A percentile compares a stretch with the other conserved stretches of the same genome.
These are phyloP conservation scores for Colletotrichum sidae DNA, from an alignment of 2,329 filamentous ascomycete species.

Conservation along the genomic window DNA sequence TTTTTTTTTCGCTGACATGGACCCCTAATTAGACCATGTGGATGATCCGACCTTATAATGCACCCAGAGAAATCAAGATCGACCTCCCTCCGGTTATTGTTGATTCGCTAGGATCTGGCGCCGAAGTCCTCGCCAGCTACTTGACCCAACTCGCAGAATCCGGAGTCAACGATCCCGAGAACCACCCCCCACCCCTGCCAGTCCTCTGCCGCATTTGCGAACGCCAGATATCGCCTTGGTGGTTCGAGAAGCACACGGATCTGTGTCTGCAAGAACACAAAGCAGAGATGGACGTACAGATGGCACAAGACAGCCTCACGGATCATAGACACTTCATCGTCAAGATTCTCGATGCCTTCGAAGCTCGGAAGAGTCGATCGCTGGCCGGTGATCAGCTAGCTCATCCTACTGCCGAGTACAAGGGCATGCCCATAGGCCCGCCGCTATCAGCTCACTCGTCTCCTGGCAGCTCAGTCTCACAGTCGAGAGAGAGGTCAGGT, in stretches of 20 bases:
- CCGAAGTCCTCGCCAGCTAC: constrained; percentile 93
- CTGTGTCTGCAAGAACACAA: constrained; percentile 95
- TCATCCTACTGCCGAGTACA: constrained; percentile 80
- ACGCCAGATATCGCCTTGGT: constrained; percentile 97
- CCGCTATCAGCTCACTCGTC: constrained; percentile 77
- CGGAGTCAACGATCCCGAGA: constrained; percentile 78
- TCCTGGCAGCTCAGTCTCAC: constrained; percentile 77
- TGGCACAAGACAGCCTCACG: constrained; percentile 90
- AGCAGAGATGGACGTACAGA: constrained; percentile 97
- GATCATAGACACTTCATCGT: constrained; percentile 97
- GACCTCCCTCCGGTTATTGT: constrained; percentile 91
- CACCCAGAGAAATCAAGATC: constrained; percentile 93
- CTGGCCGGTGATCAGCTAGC: constrained; percentile 64
- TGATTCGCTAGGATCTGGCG: constrained; percentile 92
- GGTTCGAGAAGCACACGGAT: constrained; percentile 99
- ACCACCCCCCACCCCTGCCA: constrained; percentile 83
- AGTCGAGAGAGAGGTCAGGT: constrained; percentile 78
- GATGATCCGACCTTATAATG: constrained; percentile 95
- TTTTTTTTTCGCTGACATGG: constrained; percentile 15
- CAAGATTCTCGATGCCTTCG: constrained; percentile 91
- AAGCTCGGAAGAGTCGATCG: constrained; percentile 78
- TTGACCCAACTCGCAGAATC: constrained; percentile 89
- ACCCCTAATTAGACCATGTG: constrained; percentile 84
- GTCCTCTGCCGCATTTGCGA: constrained; percentile 98
- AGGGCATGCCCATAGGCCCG: constrained; percentile 85